Conservation (phyloP, 176 grass and related monocot genomes). For the Cenchrus fungigraminus region DNA sequence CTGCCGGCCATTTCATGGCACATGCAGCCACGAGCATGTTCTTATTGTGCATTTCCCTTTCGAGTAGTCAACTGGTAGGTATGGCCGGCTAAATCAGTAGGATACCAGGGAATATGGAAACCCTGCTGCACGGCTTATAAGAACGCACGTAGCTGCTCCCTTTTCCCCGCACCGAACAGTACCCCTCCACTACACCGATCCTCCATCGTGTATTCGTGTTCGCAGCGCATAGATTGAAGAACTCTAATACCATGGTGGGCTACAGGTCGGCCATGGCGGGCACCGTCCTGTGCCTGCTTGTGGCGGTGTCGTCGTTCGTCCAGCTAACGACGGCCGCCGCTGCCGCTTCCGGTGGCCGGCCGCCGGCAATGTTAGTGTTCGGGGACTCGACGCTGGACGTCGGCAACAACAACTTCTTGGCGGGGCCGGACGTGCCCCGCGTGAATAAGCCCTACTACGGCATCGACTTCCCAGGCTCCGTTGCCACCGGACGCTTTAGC, state of each 20-base stretch:
- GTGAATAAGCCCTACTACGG: conserved; percentile 44
- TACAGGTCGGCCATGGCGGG: conserved; percentile 3
- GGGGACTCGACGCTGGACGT: conserved; percentile 51
- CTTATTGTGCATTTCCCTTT: neutral
- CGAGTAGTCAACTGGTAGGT: neutral
- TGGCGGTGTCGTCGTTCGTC: neutral
- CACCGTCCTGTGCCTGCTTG: neutral
- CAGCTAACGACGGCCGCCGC: neutral
- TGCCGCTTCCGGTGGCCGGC: neutral
- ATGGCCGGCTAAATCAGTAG: neutral
- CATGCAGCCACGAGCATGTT: neutral
- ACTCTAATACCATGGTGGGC: neutral
- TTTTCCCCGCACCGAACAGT: neutral
- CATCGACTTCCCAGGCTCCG: conserved; percentile 39
- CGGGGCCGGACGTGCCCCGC: neutral
- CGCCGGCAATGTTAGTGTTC: conserved; percentile 45
- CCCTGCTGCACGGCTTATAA: neutral
- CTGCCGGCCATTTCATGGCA: no score
- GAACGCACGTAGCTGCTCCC: neutral
- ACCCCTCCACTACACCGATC: neutral
- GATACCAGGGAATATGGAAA: neutral
- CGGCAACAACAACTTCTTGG: conserved; percentile 51
- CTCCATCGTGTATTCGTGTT: no score
- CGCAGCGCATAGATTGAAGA: neutral
- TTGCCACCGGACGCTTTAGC: conserved; percentile 54